Base-by-base conservation (phyloP, 768 basidiomycete species). In the Lactifluus echinatus region DNA sequence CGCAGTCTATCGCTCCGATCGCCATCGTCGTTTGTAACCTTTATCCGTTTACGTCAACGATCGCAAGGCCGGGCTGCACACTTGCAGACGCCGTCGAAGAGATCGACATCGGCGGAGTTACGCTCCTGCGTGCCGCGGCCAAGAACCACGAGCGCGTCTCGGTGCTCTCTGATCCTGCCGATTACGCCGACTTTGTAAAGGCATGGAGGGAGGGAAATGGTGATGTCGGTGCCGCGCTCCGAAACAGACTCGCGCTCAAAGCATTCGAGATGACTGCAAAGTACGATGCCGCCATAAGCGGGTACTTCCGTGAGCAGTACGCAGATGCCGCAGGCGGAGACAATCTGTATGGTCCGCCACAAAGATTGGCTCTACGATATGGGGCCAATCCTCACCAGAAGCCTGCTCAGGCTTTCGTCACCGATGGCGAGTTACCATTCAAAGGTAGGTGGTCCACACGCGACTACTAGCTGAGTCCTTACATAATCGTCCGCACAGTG, bases 351-450 rank as follows among this genome's bases (percentile, higher is more conserved):
- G 84, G 78, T 2, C 78, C 82, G 3, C 81, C 92, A 17, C 95
- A 98, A 74, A 79, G 91, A 56, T 79, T 94, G 67, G 75, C 89
- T 1, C 74, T 99, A 61, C 81, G 96, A 50, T 98, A 98, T 69
- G 96, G 96, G 39, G 93, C 93, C 4, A 99, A 99, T 72, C 96
- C 96, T 3, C 96, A 99, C 67, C 96, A 99, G 70, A 96, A 93
- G 73, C 96, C 96, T 37, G 95, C 96, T 0, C 93, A 97, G 70
- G 94, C 96, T 0, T 98, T 85, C 66, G 93, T 98, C 8, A 79
- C 86, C 2, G 81, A 86, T 55, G 93, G 93, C 21, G 81, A 84
- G 64, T 77, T 99, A 42, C 96, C 96, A 17, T 95, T 99, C 81
- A 94, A 88, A 76, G 89, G 94, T 91, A 57, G 12, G 47, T 11